Evolutionary conservation across 2,329 filamentous ascomycete genomes (phyloP).

Genomic region (Blumeria hordei): DNA sequence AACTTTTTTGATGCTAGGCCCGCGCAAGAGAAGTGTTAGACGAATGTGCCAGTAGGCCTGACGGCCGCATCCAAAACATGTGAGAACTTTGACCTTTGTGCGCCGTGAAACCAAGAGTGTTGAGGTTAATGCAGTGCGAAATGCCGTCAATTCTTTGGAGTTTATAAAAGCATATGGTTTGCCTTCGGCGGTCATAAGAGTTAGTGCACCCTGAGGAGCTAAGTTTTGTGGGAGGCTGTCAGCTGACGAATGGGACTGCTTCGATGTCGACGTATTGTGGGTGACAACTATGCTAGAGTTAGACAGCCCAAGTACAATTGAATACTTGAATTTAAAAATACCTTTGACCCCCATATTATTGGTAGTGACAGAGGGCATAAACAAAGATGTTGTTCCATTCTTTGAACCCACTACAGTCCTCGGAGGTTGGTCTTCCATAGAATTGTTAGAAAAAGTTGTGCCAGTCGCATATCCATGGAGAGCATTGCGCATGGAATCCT

Average conservation of each 20-base stretch:
- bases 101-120: slow-evolving; percentile 42
- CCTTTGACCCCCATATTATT: slow-evolving; percentile 45
- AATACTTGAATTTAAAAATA: slow-evolving; percentile 8
- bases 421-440: slow-evolving; percentile 28
- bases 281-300: slow-evolving; percentile 31
- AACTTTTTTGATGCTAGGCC: slow-evolving; percentile 47
- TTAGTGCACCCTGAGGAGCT: slow-evolving; percentile 31
- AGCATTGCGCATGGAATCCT: slow-evolving; percentile 23
- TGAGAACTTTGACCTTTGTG: slow-evolving; percentile 45
- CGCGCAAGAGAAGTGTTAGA: slow-evolving; percentile 51
- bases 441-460: slow-evolving; percentile 17
- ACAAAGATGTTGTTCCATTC: slow-evolving; percentile 36
- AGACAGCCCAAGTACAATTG: neutral
- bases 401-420: slow-evolving; percentile 24
- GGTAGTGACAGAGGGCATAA: slow-evolving; percentile 48
- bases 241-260: slow-evolving; percentile 17
- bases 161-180: slow-evolving; percentile 43
- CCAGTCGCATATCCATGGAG: slow-evolving; percentile 38
- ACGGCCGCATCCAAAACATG: slow-evolving; percentile 68
- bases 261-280: slow-evolving; percentile 15
- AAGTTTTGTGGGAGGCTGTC: slow-evolving; percentile 20
- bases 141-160: slow-evolving; percentile 52
- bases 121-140: slow-evolving; percentile 53
- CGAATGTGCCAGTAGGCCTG: slow-evolving; percentile 93
- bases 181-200: slow-evolving; percentile 39